Base-by-base conservation (phyloP, 805 yeast species). In the Schwanniomyces polymorphus region DNA sequence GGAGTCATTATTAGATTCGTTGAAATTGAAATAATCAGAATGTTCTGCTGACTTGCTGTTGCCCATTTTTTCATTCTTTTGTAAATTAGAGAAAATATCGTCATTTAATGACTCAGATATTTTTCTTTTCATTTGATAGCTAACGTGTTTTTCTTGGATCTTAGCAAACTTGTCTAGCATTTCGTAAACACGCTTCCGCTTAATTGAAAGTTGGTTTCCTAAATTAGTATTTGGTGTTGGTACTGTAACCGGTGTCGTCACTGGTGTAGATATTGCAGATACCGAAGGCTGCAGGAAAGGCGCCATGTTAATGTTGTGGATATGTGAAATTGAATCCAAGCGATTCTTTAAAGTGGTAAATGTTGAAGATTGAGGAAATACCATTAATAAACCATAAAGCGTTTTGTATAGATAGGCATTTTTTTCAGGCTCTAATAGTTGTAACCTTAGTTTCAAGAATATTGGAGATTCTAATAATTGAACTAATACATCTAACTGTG, bases 401-500 rank as follows among this genome's bases (percentile, higher is more conserved):
- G 97, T 88, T 61, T 90, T 89, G 74, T 86, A 88, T 28, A 94
- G 69, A 58, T 79, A 87, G 1, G 95, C 96, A 60, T 87, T 79
- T 52, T 79, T 81, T 41, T 85, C 88, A 1, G 97, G 97, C 59
- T 89, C 96, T 41, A 94, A 70, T n/a, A 94, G 71, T 65, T 92
- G 97, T 45, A 94, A 71, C 48, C 99, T 79, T 52, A 91, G 75
- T 56, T 87, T 84, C 16, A 96, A 85, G 64, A 94, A 91, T 1
- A 91, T 91, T 1, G 97, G 98, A 2, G 96, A 86, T 65, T 94
- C 99, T 12, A 94, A 72, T 26, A 92, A 69, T 64, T 94, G 98
- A 7, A 94, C 95, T 35, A 94, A 72, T 26, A 91, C 80, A 68
- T 94, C 99, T 43, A 94, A 74, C 59, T 94, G 98, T 0, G 94